These are phyloP conservation scores for Pythium insidiosum DNA, from an alignment of 352 stramenopile genomes.

Conservation along the genomic window DNA sequence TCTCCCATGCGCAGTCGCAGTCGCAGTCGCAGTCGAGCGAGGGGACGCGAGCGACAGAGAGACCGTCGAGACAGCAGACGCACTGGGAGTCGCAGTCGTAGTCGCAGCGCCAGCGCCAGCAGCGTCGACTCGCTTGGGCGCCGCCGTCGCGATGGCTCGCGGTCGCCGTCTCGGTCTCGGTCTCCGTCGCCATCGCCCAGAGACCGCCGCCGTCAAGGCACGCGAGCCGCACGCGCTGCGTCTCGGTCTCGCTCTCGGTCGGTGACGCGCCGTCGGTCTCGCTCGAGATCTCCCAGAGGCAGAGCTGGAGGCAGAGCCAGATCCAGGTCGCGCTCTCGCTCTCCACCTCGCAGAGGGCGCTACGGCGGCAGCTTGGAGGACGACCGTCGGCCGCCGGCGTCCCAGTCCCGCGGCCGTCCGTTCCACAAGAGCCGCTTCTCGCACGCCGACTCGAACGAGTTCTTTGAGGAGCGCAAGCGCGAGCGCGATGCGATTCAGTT, in stretches of 20 bases:
- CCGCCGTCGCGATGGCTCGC: neutral
- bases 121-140: constrained; percentile 19
- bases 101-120: constrained; percentile 13
- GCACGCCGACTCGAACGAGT: constrained; percentile 40
- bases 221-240: too few species aligned
- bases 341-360: constrained; percentile 1
- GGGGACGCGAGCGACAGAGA: neutral
- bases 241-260: too few species aligned
- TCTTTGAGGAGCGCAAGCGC: constrained; percentile 67
- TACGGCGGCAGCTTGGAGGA: constrained; percentile 2
- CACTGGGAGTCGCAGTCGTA: neutral
- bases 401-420: neutral
- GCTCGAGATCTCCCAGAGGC: constrained; percentile 5
- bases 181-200: too few species aligned
- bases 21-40: constrained; percentile 1
- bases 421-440: constrained; percentile 20
- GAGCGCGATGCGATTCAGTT: constrained; percentile 50
- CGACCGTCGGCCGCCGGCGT: constrained; percentile 1
- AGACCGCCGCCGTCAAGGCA: too few species aligned
- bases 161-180: neutral
- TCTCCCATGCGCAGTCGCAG: too few species aligned
- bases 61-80: too few species aligned
- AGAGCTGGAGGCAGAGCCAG: too few species aligned
- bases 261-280: neutral
- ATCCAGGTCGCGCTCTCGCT: constrained; percentile 1